These are phyloP conservation scores for Saturnispora bothae DNA, from an alignment of 805 yeast genomes.

Conservation along the genomic window DNA sequence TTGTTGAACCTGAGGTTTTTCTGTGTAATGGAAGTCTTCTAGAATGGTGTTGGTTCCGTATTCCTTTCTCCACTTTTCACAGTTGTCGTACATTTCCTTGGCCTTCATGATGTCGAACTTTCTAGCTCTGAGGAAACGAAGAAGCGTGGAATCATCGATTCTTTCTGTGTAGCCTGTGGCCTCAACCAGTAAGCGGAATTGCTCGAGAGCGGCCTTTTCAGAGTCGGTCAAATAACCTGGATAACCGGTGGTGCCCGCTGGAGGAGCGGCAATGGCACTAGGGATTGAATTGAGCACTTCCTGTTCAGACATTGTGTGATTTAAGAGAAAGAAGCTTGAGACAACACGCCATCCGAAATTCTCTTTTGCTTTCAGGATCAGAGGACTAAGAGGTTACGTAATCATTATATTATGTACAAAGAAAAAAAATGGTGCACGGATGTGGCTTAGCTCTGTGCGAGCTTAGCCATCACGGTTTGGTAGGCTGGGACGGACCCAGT, in stretches of 20 bases:
- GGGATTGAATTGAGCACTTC: conserved; percentile 23
- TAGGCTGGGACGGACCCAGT: conserved; percentile 3
- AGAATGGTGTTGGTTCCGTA: conserved; percentile 82
- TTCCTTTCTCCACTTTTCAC: conserved; percentile 87
- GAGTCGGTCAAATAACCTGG: conserved; percentile 69
- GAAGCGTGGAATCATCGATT: conserved; percentile 74
- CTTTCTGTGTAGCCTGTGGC: conserved; percentile 65
- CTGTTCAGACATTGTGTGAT: conserved; percentile 17
- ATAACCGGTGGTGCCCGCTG: conserved; percentile 51
- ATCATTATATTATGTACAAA: too few species aligned
- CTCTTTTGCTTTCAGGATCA: too few species aligned
- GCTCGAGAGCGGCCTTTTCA: conserved; percentile 50
- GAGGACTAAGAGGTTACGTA: too few species aligned
- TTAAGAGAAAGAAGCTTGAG: not conserved
- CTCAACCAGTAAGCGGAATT: conserved; percentile 46
- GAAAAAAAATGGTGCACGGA: too few species aligned
- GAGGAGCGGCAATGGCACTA: conserved; percentile 45
- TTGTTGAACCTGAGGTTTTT: conserved; percentile 80
- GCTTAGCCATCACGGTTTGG: not conserved
- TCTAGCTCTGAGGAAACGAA: conserved; percentile 88
- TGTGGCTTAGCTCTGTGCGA: too few species aligned
- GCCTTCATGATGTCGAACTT: conserved; percentile 81
- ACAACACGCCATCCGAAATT: too few species aligned
- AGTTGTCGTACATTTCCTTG: conserved; percentile 67
- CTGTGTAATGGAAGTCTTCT: conserved; percentile 82